Conservation (phyloP, 257 asterid genomes). For the Cinchona pubescens region DNA sequence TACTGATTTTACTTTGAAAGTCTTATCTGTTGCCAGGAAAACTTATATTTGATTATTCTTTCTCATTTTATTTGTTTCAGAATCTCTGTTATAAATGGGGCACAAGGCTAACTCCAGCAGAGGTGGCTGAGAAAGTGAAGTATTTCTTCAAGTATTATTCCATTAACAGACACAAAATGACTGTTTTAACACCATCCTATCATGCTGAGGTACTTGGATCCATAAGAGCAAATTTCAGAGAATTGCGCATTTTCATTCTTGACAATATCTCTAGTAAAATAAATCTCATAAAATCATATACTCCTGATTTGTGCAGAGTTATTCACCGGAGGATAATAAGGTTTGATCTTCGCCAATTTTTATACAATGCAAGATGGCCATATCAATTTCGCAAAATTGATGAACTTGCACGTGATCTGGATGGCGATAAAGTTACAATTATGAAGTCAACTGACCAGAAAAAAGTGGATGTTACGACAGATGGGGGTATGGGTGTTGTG, state of each 20-base stretch:
- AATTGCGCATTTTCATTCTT: neutral
- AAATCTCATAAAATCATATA: neutral
- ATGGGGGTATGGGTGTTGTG: conserved; percentile 76
- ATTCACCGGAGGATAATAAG: conserved; percentile 65
- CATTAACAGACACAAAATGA: conserved; percentile 93
- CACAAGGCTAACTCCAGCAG: conserved; percentile 60
- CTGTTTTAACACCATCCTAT: conserved; percentile 87
- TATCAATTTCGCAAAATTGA: conserved; percentile 79
- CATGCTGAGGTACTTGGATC: conserved; percentile 67
- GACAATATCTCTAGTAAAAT: neutral
- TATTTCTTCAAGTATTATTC: conserved; percentile 87
- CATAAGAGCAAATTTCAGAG: neutral
- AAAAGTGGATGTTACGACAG: conserved; percentile 23
- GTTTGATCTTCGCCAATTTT: conserved; percentile 85
- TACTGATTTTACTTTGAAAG: neutral
- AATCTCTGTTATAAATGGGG: conserved; percentile 97
- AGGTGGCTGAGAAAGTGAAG: conserved; percentile 85
- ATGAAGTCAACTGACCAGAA: conserved; percentile 18
- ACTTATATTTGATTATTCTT: conserved; percentile 1
- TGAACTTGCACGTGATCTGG: conserved; percentile 54
- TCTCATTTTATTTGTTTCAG: conserved; percentile 32
- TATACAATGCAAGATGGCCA: conserved; percentile 88
- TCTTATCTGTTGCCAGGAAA: neutral
- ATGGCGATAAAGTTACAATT: conserved; percentile 23
- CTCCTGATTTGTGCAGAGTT: conserved; percentile 36